Base-by-base conservation (phyloP, 257 asterid genomes). In the Ophiorrhiza pumila region DNA sequence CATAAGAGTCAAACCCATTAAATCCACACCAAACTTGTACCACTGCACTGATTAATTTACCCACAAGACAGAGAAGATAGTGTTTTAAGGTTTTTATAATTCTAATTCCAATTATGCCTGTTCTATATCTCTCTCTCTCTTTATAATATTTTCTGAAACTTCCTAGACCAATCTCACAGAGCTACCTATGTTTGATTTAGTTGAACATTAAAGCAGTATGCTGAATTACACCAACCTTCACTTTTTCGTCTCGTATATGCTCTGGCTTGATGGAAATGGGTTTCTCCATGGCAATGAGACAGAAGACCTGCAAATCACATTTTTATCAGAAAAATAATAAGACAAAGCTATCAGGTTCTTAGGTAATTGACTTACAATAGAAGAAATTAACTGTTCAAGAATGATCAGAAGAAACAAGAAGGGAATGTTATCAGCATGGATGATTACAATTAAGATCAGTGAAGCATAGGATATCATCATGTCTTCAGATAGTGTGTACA, bases 251-350 rank as follows among this genome's bases (percentile, higher is more conserved):
- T 62, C 98, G 88, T 69, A 93, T 82, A 74, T 93, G 88, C 87
- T 93, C 98, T 46, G 97, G 96, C 73, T 78, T 87, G 65, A 80
- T 78, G 71, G 97, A 93, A 76, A 93, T 72, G 46, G 98, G 98
- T 84, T 89, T 93, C 83, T 93, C 98, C 98, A 93, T 93, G 37
- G 97, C 96, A 69, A 90, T 88, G 72, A 93, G 98, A 82, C 98
- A 90, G 79, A 93, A 84, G 74, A 93, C 97, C 98, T 92, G 86
- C 76, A 76, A 67, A 60, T 32, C 8, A 64, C 69, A 60, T 56
- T 27, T 17, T 10, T n/a, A 27, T 73, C 55, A 63, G 25, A 37
- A 5, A 52, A 50, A 65, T 46, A 39, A 10, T 29, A 11, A 71
- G 71, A 2, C 35, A n/a, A 35, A 17, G 35, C 0, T 7, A 43